Evolutionary conservation across 805 yeast species (phyloP), one percentile per base, ranked within the genome.

Genomic region (Jamesozyma piceae): DNA sequence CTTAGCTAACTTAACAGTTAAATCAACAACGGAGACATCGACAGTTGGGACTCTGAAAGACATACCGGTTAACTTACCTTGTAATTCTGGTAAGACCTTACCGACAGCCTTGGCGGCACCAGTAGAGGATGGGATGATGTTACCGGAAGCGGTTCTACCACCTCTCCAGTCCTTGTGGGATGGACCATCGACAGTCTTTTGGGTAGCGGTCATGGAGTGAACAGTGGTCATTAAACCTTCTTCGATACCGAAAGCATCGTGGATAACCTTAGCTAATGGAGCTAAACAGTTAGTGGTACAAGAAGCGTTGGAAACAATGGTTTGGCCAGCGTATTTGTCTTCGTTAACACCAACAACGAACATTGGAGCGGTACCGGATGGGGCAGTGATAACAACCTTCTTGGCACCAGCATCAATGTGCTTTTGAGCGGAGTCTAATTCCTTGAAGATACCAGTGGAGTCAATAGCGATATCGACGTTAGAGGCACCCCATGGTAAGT

Each of bases 131-230:
- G 84, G 84, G 60, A 78, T 78, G 64, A 78, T 78, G 77, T 78
- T 78, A 62, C 78, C 82, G 49, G 82, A 75, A 61, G 83, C 83
- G 55, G 83, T 76, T 72, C 83, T 75, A 66, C 83, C 83, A 70
- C 83, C 83, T 75, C 84, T 77, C 84, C 84, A 78, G 72, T 78
- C 84, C 71, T 78, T 78, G 71, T 76, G 81, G 65, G 84, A 78
- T 63, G 83, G 81, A 70, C 83, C 83, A 63, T 78, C 84, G 56
- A 78, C 84, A 49, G 82, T 77, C 72, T 78, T 77, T 67, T 78
- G 83, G 51, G 83, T 75, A 49, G 83, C 83, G 48, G 83, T 78
- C 67, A 75, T 70, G 60, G 82, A 75, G 73, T 78, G 83, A 49
- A 77, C 82, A 50, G 83, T 77, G 68, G 84, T 78, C 84, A 78